Evolutionary conservation across 139 green algal genomes (phyloP).

Genomic region (Closterium sp.): DNA sequence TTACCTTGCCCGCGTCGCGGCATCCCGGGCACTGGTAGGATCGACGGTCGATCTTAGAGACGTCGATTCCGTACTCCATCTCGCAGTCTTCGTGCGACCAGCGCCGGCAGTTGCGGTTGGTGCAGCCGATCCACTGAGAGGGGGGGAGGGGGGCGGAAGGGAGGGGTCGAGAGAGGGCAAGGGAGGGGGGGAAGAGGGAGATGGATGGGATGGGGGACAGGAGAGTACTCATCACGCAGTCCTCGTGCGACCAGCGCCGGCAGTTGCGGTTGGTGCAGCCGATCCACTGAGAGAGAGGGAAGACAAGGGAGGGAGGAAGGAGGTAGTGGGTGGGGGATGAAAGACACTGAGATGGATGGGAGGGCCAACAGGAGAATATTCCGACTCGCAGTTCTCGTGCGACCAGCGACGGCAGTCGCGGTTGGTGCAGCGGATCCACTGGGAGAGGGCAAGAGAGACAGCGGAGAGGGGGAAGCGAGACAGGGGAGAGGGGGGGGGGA

Average conservation of each 20-base stretch:
- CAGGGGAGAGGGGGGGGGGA: no score
- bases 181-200: no score
- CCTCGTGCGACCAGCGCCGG: conserved; percentile 18
- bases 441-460: no score
- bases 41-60: background rate
- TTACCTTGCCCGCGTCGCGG: background rate
- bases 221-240: background rate
- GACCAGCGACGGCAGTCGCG: no score
- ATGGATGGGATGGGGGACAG: no score
- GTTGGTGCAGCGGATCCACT: no score
- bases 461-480: no score
- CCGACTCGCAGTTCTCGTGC: no score
- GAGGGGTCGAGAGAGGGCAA: background rate
- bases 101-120: conserved; percentile 12
- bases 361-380: no score
- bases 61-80: background rate
- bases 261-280: conserved; percentile 17
- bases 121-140: conserved; percentile 28
- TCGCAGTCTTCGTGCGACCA: conserved; percentile 29
- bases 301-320: background rate
- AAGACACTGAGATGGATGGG: no score
- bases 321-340: no score
- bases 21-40: background rate
- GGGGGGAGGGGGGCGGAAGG: no score
- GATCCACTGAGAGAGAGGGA: conserved; percentile 9